Base-by-base conservation (phyloP, 345 rosid species). In the Orychophragmus violaceus region DNA sequence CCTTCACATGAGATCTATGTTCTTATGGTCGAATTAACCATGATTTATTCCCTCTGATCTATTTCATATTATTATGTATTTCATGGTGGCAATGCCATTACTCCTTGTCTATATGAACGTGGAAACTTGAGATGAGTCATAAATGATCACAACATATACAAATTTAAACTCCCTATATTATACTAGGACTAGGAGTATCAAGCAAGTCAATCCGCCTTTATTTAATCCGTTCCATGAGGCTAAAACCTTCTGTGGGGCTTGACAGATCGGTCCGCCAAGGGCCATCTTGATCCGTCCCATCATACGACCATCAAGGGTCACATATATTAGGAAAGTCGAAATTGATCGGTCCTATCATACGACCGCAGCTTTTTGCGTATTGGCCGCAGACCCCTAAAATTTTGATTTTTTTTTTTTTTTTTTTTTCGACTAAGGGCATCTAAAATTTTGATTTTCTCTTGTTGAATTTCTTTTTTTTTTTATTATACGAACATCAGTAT, bases 91-190 rank as follows among this genome's bases (percentile, higher is more conserved):
- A 36, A 49, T 37, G 51, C 35, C 74, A 60, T 61, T 22, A 51
- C 44, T 32, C 63, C 57, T 30, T 41, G 30, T 42, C 39, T 54
- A 17, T 32, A 54, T 54, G 57, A 62, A 45, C 58, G 49, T 62
- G 64, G 39, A 52, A 62, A 51, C 69, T 46, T 54, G 75, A 46
- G 39, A 24, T 53, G 49, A 62, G 19, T 42, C 11, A 39, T 42
- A 52, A 14, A 41, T 61, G 41, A 50, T 36, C 41, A 59, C 36
- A 30, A 44, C 8, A 32, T 30, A 5, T 6, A 52, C n/a, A 53
- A 29, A 29, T 52, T 51, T 50, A 24, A 50, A 13, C 10, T 50
- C 32, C 35, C 21, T 50, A 0, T 50, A 16, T n/a, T n/a, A n/a
- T n/a, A n/a, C n/a, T n/a, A n/a, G n/a, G n/a, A n/a, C n/a, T n/a